Evolutionary conservation across 208 protist genomes (phyloP), one percentile per base, ranked within the genome.

Genomic region (Angomonas deanei): DNA sequence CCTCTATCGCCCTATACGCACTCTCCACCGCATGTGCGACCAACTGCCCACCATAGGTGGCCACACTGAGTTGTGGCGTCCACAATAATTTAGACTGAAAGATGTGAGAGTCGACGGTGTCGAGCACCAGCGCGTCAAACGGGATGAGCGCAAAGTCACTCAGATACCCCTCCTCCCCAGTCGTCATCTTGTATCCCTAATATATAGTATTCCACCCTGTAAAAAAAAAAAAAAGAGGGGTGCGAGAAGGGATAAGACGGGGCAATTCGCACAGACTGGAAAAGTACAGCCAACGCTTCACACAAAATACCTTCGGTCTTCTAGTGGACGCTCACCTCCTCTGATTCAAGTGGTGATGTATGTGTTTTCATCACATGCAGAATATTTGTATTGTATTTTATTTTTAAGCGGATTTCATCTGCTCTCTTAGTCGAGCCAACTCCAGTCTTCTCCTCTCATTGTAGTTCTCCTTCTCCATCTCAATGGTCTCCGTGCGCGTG

Each of bases 401-500:
- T n/a, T n/a, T n/a, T n/a, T 53, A 26, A 10, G 47, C 47, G 8
- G 47, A 56, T 30, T 56, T 32, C 1, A 54, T 13, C 62, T 80
- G 66, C 36, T 60, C 58, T 3, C 66, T 57, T 3, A 93, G 61
- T 23, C 65, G 68, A 21, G 68, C 52, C 31, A 93, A 64, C 68
- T 85, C 76, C 17, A 59, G 55, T 13, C 34, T 61, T 3, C 86
- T 72, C 19, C 70, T 69, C 64, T 88, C 72, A 49, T 47, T 59
- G 2, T 76, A 59, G 24, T 68, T 57, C 24, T 67, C 61, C 66
- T 42, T 73, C 50, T 86, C 69, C 72, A 65, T 76, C 36, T 62
- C 73, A 10, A 70, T 59, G 15, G 83, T 93, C 59, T 93, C 86
- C 1, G 63, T 70, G 64, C 88, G 70, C 13, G 86, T 93, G 30